Conservation (phyloP, 169 alveolate species). For the Cryptosporidium parvum region DNA sequence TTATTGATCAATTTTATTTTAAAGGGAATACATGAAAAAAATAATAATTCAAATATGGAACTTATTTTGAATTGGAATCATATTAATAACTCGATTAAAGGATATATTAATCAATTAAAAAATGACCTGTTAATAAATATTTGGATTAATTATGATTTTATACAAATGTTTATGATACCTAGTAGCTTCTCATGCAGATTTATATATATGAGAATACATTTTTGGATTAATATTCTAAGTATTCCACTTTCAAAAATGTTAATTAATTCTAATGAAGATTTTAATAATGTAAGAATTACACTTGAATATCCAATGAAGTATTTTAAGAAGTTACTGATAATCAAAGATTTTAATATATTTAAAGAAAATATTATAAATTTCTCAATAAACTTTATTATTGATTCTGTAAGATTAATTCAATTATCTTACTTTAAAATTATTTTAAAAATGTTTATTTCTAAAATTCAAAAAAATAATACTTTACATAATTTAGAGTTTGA, state of each 20-base stretch:
- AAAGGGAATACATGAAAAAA: constrained; percentile 21
- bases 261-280: not conserved
- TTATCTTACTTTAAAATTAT: constrained; percentile 28
- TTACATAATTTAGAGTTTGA: not conserved
- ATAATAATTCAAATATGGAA: not conserved
- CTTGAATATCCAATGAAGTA: constrained; percentile 7
- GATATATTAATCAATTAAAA: constrained; percentile 50
- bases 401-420: constrained; percentile 32
- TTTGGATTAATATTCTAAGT: constrained; percentile 50
- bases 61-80: constrained; percentile 50
- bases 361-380: not conserved
- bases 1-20: constrained; percentile 16
- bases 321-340: not conserved
- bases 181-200: constrained; percentile 10
- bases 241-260: constrained; percentile 44
- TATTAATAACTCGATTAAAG: constrained; percentile 46
- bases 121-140: not conserved
- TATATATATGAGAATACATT: constrained; percentile 5
- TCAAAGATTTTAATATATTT: not conserved
- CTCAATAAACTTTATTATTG: constrained; percentile 38
- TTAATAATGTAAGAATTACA: not conserved
- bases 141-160: constrained; percentile 39
- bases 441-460: not conserved
- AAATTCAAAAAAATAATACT: not conserved
- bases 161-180: constrained; percentile 32